phyloP scores from a whole-genome alignment of 208 protist species.

The Acanthamoeba polyphaga region DNA sequence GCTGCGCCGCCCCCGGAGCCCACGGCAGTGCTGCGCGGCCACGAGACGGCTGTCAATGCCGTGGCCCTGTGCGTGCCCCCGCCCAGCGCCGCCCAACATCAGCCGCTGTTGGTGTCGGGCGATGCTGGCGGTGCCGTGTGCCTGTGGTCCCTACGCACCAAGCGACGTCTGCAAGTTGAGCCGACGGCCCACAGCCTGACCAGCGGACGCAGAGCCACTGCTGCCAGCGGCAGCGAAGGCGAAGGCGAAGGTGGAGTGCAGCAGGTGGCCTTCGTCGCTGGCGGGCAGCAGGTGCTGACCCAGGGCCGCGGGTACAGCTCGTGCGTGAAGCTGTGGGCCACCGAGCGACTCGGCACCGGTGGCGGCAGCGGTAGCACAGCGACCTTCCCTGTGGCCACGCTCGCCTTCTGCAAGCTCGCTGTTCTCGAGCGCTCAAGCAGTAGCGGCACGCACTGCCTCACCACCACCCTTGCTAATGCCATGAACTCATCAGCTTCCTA shows the following conservation, averaged over 20 bases:
- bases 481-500: too few species aligned
- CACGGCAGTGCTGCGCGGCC: background rate
- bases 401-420: background rate
- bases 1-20: background rate
- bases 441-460: background rate
- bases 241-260: background rate
- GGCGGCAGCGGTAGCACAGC: background rate
- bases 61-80: background rate
- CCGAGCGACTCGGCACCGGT: background rate
- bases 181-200: background rate
- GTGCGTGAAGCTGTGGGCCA: conserved; percentile 16
- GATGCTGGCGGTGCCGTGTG: background rate
- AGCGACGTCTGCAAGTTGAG: background rate
- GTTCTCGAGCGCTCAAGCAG: background rate
- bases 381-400: background rate
- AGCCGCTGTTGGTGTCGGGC: background rate
- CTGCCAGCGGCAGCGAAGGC: background rate
- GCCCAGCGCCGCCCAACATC: background rate
- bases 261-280: background rate
- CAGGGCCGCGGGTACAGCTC: background rate
- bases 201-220: background rate
- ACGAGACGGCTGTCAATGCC: background rate
- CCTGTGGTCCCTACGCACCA: background rate
- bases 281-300: background rate
- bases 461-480: too few species aligned